These are phyloP conservation scores for Ophiostoma montium DNA, from an alignment of 2,329 filamentous ascomycete species.

Conservation along the genomic window DNA sequence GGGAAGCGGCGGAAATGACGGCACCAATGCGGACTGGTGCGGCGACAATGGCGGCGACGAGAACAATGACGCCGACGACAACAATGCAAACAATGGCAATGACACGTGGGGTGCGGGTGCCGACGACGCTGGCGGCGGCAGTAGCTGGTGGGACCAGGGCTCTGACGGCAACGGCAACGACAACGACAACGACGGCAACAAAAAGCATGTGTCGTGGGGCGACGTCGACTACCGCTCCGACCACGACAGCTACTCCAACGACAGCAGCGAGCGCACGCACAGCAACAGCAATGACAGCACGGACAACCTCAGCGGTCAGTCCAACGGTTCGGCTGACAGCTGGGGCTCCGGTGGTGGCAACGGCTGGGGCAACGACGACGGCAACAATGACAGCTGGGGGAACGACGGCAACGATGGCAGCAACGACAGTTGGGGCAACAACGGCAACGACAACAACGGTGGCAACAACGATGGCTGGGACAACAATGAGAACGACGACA, in stretches of 20 bases:
- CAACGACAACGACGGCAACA: not conserved
- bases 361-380: not conserved
- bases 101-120: not conserved
- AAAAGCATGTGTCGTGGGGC: not conserved
- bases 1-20: not conserved
- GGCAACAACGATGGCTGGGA: not conserved
- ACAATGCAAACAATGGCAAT: not conserved
- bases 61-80: not conserved
- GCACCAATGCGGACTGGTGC: not conserved
- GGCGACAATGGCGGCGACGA: not conserved
- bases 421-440: too few species aligned
- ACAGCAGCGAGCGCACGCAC: not conserved
- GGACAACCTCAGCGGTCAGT: not conserved
- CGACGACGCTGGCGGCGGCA: not conserved
- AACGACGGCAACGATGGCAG: too few species aligned
- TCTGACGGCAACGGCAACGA: not conserved
- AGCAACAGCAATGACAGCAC: not conserved
- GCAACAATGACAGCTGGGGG: not conserved
- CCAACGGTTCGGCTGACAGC: not conserved
- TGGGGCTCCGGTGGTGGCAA: not conserved
- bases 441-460: not conserved
- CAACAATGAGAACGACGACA: not conserved
- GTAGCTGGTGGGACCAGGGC: not conserved
- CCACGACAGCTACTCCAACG: not conserved
- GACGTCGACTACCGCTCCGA: not conserved